A percentile compares a stretch with the other conserved stretches of the same genome.
phyloP scores from a whole-genome alignment of 805 yeast species.

The Candida ortonii region DNA sequence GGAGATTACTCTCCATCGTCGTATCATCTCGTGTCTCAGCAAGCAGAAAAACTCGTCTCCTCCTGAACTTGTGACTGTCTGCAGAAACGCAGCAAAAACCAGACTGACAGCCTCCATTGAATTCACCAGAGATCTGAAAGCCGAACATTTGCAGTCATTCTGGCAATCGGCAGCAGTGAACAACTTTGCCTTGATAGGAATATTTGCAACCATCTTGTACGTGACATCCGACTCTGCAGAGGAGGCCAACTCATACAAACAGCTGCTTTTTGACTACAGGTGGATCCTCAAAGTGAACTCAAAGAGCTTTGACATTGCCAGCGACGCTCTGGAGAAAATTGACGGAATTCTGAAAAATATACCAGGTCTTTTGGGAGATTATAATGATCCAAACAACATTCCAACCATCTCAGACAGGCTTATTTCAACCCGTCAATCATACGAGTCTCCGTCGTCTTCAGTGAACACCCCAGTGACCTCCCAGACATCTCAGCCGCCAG shows the following conservation, averaged over 20 bases:
- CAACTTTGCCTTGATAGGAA: conserved; percentile 78
- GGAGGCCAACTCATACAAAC: conserved; percentile 63
- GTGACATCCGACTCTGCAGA: conserved; percentile 61
- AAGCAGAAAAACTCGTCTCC: conserved; percentile 37
- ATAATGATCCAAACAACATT: conserved; percentile 12
- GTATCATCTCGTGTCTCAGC: conserved; percentile 58
- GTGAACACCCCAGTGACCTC: conserved; percentile 7
- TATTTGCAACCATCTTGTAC: conserved; percentile 79
- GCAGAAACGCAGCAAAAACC: conserved; percentile 82
- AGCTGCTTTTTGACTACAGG: conserved; percentile 70
- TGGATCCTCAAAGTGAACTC: conserved; percentile 73
- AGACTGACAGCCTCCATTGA: conserved; percentile 80
- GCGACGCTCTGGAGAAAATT: conserved; percentile 67
- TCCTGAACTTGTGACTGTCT: conserved; percentile 56
- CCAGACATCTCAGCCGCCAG: background rate
- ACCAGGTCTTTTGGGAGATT: conserved; percentile 55
- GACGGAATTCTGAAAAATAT: conserved; percentile 71
- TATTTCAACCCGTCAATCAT: conserved; percentile 7
- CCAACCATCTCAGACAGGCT: conserved; percentile 5
- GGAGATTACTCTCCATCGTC: conserved; percentile 81
- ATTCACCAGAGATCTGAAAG: conserved; percentile 68
- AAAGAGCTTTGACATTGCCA: conserved; percentile 73
- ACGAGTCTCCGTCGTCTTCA: conserved; percentile 10
- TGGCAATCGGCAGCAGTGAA: conserved; percentile 85
- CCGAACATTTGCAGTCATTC: conserved; percentile 82